These are phyloP conservation scores for Dendrocalamus sinicus DNA, from an alignment of 176 grass and related monocot genomes.

Conservation along the genomic window DNA sequence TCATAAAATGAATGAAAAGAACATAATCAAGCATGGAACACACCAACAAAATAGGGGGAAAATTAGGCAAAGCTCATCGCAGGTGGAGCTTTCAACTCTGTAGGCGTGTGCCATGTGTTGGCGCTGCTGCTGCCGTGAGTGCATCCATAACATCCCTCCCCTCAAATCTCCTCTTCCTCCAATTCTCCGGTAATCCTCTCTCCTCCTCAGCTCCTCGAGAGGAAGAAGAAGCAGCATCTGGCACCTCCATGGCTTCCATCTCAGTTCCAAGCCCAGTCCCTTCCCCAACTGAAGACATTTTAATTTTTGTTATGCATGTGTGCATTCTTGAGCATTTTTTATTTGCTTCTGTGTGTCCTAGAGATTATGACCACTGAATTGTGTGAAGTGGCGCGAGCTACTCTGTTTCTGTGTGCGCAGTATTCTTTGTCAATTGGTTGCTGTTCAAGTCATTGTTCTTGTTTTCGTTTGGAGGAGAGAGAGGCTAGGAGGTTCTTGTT, in stretches of 20 bases:
- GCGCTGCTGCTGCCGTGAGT: conserved; percentile 60
- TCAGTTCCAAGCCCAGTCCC: conserved; percentile 53
- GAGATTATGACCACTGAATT: background rate
- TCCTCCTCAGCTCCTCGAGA: background rate
- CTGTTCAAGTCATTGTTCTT: background rate
- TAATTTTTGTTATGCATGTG: background rate
- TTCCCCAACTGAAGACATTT: conserved; percentile 52
- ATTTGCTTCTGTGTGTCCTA: background rate
- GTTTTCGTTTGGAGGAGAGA: background rate
- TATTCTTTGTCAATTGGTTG: background rate
- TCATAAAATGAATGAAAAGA: background rate
- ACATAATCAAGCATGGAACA: conserved; percentile 11
- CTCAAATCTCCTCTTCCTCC: conserved; percentile 53
- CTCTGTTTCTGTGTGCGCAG: background rate
- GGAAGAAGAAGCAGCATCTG: background rate
- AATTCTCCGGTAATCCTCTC: conserved; percentile 18
- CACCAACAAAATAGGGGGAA: background rate
- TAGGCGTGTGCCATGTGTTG: conserved; percentile 51
- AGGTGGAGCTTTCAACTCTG: conserved; percentile 5
- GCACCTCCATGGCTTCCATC: conserved; percentile 67
- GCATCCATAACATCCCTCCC: conserved; percentile 63
- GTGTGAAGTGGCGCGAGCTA: background rate
- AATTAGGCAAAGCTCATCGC: background rate
- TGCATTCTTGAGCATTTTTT: conserved; percentile 18
- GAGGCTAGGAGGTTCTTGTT: background rate